Evolutionary conservation across 768 basidiomycete genomes (phyloP).

Genomic region (Tulasnella sp.): DNA sequence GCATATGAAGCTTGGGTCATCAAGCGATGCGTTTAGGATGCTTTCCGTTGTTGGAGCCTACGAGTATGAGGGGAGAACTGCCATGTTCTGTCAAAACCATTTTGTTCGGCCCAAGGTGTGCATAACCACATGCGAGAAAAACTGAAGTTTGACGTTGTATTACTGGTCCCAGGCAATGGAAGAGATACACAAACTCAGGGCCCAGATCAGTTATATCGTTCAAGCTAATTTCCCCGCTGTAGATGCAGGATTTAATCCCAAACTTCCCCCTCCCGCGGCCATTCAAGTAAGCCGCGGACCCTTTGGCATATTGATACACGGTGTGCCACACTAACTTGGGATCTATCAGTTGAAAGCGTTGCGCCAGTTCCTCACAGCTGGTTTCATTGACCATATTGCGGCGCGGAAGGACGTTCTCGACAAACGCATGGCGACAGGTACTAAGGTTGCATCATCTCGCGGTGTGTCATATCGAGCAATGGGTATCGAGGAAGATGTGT

Average conservation of each 20-base stretch:
- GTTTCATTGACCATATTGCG: conserved; percentile 92
- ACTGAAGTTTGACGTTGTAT: conserved; percentile 4
- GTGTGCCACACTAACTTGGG: neutral
- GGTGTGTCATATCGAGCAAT: conserved; percentile 76
- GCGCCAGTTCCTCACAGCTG: conserved; percentile 75
- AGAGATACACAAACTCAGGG: conserved; percentile 90
- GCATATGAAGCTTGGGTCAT: conserved; percentile 71
- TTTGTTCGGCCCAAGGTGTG: conserved; percentile 82
- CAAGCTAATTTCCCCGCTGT: conserved; percentile 59
- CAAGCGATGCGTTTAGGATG: conserved; percentile 75
- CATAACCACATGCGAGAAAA: neutral
- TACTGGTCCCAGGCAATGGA: conserved; percentile 70
- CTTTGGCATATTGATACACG: neutral
- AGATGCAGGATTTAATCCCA: conserved; percentile 41
- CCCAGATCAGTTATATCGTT: conserved; percentile 80
- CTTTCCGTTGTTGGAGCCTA: conserved; percentile 95
- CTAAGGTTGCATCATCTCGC: conserved; percentile 61
- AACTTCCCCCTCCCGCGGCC: conserved; percentile 63
- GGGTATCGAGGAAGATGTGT: conserved; percentile 76
- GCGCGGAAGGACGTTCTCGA: conserved; percentile 74
- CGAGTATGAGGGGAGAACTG: conserved; percentile 76
- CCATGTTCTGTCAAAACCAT: conserved; percentile 73
- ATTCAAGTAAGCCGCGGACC: conserved; percentile 47
- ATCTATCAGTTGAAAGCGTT: conserved; percentile 70
- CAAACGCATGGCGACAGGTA: conserved; percentile 44